These are phyloP conservation scores for Blastobotrys muscicola DNA, from an alignment of 805 yeast genomes.

Conservation along the genomic window DNA sequence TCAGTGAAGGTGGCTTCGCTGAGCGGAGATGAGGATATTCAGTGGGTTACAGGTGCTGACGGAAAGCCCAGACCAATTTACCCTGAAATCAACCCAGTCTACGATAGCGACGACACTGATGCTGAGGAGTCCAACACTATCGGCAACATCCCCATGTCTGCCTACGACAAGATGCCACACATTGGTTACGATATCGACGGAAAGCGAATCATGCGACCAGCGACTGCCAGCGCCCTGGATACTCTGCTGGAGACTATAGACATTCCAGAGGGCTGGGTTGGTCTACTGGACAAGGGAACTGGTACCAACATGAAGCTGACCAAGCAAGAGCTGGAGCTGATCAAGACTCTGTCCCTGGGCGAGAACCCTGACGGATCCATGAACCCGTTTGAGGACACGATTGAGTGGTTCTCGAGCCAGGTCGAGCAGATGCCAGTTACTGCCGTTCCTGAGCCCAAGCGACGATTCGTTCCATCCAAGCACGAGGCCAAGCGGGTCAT, in stretches of 20 bases:
- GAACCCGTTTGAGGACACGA: conserved; percentile 86
- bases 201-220: conserved; percentile 97
- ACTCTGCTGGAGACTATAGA: conserved; percentile 83
- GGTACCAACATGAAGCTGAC: conserved; percentile 77
- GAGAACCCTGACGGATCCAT: conserved; percentile 71
- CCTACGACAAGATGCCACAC: conserved; percentile 96
- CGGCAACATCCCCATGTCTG: conserved; percentile 86
- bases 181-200: conserved; percentile 96
- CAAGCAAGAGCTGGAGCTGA: conserved; percentile 80
- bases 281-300: conserved; percentile 80
- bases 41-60: conserved; percentile 40
- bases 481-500: conserved; percentile 93
- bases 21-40: conserved; percentile 28
- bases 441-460: conserved; percentile 93
- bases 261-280: conserved; percentile 98
- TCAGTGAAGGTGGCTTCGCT: conserved; percentile 33
- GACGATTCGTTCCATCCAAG: conserved; percentile 93
- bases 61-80: conserved; percentile 69
- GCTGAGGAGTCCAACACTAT: conserved; percentile 73
- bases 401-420: conserved; percentile 90
- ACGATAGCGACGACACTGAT: conserved; percentile 91
- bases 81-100: conserved; percentile 91
- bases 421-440: conserved; percentile 83
- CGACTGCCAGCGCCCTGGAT: conserved; percentile 90
- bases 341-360: conserved; percentile 74